These are phyloP conservation scores for Pulveroboletus sp. DNA, from an alignment of 768 basidiomycete species.

Conservation along the genomic window DNA sequence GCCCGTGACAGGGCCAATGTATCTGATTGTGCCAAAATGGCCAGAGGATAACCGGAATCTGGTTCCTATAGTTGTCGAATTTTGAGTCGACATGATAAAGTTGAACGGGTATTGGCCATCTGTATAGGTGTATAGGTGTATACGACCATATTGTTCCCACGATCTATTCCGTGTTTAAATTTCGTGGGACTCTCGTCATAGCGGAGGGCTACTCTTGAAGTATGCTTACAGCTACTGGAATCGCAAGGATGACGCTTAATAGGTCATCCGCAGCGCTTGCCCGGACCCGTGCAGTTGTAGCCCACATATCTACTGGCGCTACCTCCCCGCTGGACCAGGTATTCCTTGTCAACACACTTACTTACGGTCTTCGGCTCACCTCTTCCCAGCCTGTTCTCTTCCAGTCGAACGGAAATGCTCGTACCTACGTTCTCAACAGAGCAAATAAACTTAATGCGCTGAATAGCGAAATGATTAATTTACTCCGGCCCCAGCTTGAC, in stretches of 20 bases:
- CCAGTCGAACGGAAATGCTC: slow-evolving; percentile 57
- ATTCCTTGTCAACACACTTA: not conserved
- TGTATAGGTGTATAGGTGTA: too few species aligned
- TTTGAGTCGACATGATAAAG: slow-evolving; percentile 11
- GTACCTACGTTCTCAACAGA: slow-evolving; percentile 78
- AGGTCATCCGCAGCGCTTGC: slow-evolving; percentile 24
- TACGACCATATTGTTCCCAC: too few species aligned
- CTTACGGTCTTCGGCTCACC: not conserved
- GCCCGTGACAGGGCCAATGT: slow-evolving; percentile 57
- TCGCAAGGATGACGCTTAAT: slow-evolving; percentile 31
- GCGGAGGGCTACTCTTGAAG: slow-evolving; percentile 8
- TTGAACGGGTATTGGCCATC: too few species aligned
- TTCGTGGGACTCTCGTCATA: slow-evolving; percentile 13
- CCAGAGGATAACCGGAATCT: slow-evolving; percentile 50
- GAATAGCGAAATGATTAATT: slow-evolving; percentile 69
- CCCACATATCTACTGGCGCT: slow-evolving; percentile 33
- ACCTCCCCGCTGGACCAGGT: slow-evolving; percentile 25
- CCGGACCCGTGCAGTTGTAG: slow-evolving; percentile 30
- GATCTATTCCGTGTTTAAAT: slow-evolving; percentile 2
- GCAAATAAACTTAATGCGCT: slow-evolving; percentile 79
- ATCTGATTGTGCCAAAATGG: slow-evolving; percentile 66
- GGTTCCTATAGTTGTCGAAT: slow-evolving; percentile 40
- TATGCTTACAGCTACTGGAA: slow-evolving; percentile 25
- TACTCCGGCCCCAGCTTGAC: slow-evolving; percentile 70
- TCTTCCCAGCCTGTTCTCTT: slow-evolving; percentile 53